Base-by-base conservation (phyloP, 805 yeast species). In the Candida maesae region DNA sequence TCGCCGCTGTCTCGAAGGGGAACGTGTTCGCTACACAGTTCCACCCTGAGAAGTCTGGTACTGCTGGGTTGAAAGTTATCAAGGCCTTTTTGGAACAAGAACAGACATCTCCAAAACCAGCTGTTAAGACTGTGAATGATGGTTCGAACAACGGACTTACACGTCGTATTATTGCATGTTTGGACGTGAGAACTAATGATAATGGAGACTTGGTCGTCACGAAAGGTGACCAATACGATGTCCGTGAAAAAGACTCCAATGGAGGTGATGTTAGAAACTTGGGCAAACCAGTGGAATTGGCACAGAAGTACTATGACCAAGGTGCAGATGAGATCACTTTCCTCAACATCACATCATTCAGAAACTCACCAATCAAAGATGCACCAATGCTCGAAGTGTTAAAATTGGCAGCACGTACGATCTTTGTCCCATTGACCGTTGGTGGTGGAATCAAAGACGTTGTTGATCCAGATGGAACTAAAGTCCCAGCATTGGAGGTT, bases 271-370 rank as follows among this genome's bases (percentile, higher is more conserved):
- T 93, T 20, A 77, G 97, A 61, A 93, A 93, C 59, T 69, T 93
- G 45, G 99, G 99, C 14, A 93, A 95, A 61, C 99, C 99, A 2
- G 96, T 93, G 0, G 87, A 87, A 57, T 68, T 93, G 62, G 99
- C 99, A 2, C 83, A 88, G 50, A 81, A 80, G 54, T 93, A 93
- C 60, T 93, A 86, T 57, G 66, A 73, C 28, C 97, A 93, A 65
- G 99, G 99, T 21, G 98, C 99, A 0, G 99, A 93, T 60, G 99
- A 93, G 63, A 80, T 93, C 25, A 91, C 98, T 0, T 93, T 93
- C 54, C 71, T 93, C 51, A 93, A 93, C 59, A 93, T 93, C 53
- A 95, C 99, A 0, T 89, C 97, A 4, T 93, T 93, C 67, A 76
- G 98, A 62, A 87, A 90, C 64, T 88, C 95, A 24, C 99, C 99